phyloP scores from a whole-genome alignment of 1,284 basidiomycete genomes.

The Pseudozyma pruni region DNA sequence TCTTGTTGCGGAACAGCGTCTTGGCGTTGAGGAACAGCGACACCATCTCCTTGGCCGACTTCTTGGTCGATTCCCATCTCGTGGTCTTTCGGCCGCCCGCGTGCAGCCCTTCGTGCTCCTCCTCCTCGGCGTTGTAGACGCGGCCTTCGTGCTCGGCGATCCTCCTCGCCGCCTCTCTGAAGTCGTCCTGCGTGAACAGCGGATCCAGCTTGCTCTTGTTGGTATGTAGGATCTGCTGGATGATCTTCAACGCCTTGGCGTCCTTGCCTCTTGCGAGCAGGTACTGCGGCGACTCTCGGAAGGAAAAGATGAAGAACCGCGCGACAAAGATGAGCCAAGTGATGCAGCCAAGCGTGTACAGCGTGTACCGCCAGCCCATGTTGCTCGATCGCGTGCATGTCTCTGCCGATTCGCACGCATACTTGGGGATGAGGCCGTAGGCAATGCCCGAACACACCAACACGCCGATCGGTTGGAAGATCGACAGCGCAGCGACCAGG shows the following conservation, averaged over 20 bases:
- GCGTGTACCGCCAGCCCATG: slow-evolving; percentile 65
- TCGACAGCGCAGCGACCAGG: slow-evolving; percentile 52
- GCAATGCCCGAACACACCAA: slow-evolving; percentile 58
- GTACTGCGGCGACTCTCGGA: slow-evolving; percentile 63
- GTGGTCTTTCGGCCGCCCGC: slow-evolving; percentile 6
- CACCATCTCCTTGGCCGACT: slow-evolving; percentile 48
- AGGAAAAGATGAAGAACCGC: slow-evolving; percentile 61
- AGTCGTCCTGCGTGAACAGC: slow-evolving; percentile 68
- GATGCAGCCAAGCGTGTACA: slow-evolving; percentile 61
- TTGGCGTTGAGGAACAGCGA: slow-evolving; percentile 65
- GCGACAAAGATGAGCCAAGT: slow-evolving; percentile 62
- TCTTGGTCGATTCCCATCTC: slow-evolving; percentile 27
- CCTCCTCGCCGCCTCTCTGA: slow-evolving; percentile 65
- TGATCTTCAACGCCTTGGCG: slow-evolving; percentile 48
- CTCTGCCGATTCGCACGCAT: slow-evolving; percentile 43
- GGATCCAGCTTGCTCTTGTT: slow-evolving; percentile 67
- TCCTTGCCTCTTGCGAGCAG: slow-evolving; percentile 57
- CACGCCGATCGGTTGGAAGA: slow-evolving; percentile 65
- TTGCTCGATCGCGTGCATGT: slow-evolving; percentile 51
- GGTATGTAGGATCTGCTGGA: slow-evolving; percentile 50
- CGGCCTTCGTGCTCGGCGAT: slow-evolving; percentile 28
- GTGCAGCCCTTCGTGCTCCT: slow-evolving; percentile 23
- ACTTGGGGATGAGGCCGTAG: slow-evolving; percentile 58
- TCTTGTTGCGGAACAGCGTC: slow-evolving; percentile 66
- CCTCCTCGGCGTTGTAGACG: slow-evolving; percentile 10